Evolutionary conservation across 179 eudicot genomes (phyloP), one percentile per base, ranked within the genome.

Genomic region (Patellifolia procumbens): DNA sequence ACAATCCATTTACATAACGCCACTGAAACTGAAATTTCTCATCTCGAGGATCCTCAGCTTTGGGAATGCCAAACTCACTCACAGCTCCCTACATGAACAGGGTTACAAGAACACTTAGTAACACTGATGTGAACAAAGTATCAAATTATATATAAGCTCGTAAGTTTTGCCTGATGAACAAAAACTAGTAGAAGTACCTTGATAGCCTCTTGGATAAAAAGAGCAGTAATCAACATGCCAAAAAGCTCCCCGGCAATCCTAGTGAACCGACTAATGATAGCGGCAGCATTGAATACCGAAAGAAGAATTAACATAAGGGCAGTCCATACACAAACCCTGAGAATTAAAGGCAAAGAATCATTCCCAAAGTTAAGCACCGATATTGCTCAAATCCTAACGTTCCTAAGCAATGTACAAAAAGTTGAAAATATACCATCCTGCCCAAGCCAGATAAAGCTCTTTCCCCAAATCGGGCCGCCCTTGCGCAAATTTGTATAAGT

Each of bases 251-350:
- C 43, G 43, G 43, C 43, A 0, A 39, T 39, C 43, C 92, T 85
- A 10, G 92, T 89, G 77, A 89, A 89, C 70, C 87, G 85, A 73
- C 80, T 87, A 77, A 89, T 89, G 63, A 89, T 77, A 31, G 86
- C 32, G 34, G 86, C 75, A 66, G 86, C 92, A 70, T 87, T 87
- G 78, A 85, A 75, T 63, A 85, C 64, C 19, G 92, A 84, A 64
- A 89, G 86, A 75, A 84, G 86, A 75, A 84, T 62, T 72, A 89
- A 73, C 87, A 89, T 70, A 51, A 89, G 74, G 59, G 89, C 76
- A 64, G 92, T 89, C 92, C 92, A 89, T 48, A 89, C 87, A 85
- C 92, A 89, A 76, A 89, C 90, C 92, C 92, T 89, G 83, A 24
- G 83, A 51, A 66, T 67, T 0, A 6, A 11, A 66, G 59, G 32